Percentiles rank a stretch among this genome's conserved stretches.
These are phyloP conservation scores for Starmerella ratchasimensis DNA, from an alignment of 805 yeast species.

Conservation along the genomic window DNA sequence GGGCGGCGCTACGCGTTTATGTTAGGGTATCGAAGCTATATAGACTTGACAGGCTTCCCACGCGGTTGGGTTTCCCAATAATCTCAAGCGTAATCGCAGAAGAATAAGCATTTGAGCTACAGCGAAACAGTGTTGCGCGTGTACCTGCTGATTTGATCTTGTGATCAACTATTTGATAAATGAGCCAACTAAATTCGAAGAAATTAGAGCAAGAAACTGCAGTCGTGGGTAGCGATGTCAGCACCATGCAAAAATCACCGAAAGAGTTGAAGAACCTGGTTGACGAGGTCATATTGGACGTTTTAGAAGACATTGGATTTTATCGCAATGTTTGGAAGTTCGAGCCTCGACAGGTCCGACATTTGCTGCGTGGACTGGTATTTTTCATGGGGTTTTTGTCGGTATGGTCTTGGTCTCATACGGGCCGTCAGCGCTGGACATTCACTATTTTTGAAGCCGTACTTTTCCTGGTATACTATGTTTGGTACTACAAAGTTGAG, in stretches of 20 bases:
- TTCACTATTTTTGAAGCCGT: constrained; percentile 9
- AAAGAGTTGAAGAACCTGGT: constrained; percentile 2
- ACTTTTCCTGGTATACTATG: constrained; percentile 5
- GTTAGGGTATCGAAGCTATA: too few species aligned
- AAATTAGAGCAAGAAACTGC: too few species aligned
- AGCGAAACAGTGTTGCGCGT: too few species aligned
- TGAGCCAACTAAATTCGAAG: too few species aligned
- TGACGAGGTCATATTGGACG: constrained; percentile 8
- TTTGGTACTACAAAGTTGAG: constrained; percentile 15
- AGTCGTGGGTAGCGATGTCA: too few species aligned
- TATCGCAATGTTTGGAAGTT: constrained; percentile 13
- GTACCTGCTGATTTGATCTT: too few species aligned
- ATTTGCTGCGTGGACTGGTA: constrained; percentile 7
- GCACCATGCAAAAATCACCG: neutral
- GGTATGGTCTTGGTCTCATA: constrained; percentile 7
- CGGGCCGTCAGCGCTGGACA: constrained; percentile 12
- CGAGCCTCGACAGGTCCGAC: constrained; percentile 14
- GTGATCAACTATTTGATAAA: too few species aligned
- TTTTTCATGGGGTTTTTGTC: constrained; percentile 3
- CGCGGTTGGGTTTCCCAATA: too few species aligned
- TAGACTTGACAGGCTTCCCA: too few species aligned
- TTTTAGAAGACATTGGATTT: constrained; percentile 12
- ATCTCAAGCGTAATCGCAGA: too few species aligned
- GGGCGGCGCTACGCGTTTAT: too few species aligned
- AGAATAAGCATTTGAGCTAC: too few species aligned